Base-by-base conservation (phyloP, 2,329 filamentous ascomycete genomes). In the Cladosporium sphaerospermum region DNA sequence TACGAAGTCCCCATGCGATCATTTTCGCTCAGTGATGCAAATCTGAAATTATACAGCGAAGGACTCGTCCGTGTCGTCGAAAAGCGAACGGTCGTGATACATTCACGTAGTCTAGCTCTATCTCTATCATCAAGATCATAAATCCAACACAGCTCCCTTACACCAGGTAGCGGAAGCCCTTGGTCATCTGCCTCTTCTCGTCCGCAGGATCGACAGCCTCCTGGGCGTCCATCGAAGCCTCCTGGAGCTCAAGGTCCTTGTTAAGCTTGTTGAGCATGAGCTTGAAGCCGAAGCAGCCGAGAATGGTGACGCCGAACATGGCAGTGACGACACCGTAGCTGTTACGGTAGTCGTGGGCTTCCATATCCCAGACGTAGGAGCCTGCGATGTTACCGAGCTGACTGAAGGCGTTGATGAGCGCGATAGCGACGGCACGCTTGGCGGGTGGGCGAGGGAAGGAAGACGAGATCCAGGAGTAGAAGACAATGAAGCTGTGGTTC, bases 391-490 rank as follows among this genome's bases (percentile, higher is more conserved):
- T 46, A n/a, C 43, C 51, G 28, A 47, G 16, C 31, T 91, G 89
- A 18, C 78, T 81, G 9, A 88, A 75, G 2, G 84, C 83, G 63
- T 92, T 92, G 69, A 91, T 88, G 56, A 85, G 83, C 1, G 86
- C 88, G 5, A 92, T 67, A 0, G 85, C 86, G 0, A 85, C 81
- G 2, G 83, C 83, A 55, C 86, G 79, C 72, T 91, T 91, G 2
- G 86, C 83, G 0, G 86, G 85, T 3, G 88, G 88, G 4, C 87
- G 80, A 0, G 87, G 86, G 48, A 92, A 76, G 1, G 83, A 85
- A 64, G 86, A 88, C 43, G 79, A 82, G 58, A 91, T 89, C 88
- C 88, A 93, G 3, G 83, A 85, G 63, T 83, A 89, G 45, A 81
- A 36, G 28, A 45, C 50, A 42, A 51, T 51, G 48, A 51, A 51